Evolutionary conservation across 2,329 filamentous ascomycete genomes (phyloP).

Genomic region (Akanthomyces uredinophilus): DNA sequence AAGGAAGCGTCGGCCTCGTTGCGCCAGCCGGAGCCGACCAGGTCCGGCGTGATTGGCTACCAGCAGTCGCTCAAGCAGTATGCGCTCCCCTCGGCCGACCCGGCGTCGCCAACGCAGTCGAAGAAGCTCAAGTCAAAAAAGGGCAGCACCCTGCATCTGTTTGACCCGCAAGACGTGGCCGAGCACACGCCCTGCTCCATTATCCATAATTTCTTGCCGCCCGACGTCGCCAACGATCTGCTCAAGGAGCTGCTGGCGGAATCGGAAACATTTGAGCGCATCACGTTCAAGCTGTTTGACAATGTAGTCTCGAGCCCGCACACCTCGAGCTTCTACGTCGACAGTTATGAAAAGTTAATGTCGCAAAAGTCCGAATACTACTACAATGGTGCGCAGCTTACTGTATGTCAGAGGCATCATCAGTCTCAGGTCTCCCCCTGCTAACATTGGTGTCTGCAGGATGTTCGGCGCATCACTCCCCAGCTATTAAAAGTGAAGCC

Average conservation of each 20-base stretch:
- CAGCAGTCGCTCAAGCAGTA: conserved; percentile 61
- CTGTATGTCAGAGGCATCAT: conserved; percentile 34
- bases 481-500: conserved; percentile 65
- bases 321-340: conserved; percentile 77
- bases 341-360: conserved; percentile 62
- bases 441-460: conserved; percentile 34
- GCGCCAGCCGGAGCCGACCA: conserved; percentile 29
- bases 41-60: conserved; percentile 39
- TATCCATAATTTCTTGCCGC: conserved; percentile 81
- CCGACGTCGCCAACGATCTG: conserved; percentile 65
- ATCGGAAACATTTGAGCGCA: conserved; percentile 62
- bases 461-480: conserved; percentile 71
- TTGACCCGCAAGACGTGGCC: conserved; percentile 73
- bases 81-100: conserved; percentile 21
- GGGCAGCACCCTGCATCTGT: conserved; percentile 79
- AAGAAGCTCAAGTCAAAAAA: conserved; percentile 62
- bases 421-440: not conserved
- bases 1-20: conserved; percentile 57
- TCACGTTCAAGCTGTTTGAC: conserved; percentile 82
- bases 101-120: conserved; percentile 25
- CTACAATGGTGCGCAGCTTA: conserved; percentile 75
- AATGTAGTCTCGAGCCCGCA: conserved; percentile 81
- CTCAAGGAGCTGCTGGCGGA: conserved; percentile 72
- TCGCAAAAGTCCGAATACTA: conserved; percentile 73
- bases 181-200: conserved; percentile 85